Conservation (phyloP, 176 grass and related monocot species). For the Cocos nucifera region DNA sequence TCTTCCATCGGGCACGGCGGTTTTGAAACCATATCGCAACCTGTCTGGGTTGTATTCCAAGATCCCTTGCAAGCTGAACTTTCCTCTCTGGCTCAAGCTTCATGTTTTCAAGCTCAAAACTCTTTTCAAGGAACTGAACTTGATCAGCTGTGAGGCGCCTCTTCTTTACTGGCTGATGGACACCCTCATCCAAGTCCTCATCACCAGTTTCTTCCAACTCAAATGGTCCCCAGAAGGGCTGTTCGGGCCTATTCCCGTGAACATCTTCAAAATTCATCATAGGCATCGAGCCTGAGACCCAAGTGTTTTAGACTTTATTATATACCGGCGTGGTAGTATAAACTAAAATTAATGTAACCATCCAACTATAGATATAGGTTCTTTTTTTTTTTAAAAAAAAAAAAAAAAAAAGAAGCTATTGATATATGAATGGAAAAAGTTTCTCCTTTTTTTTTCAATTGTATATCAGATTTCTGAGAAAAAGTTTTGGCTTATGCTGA, state of each 20-base stretch:
- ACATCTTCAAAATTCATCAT: slow-evolving; percentile 4
- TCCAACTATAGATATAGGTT: no score
- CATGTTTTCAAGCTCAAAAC: slow-evolving; percentile 1
- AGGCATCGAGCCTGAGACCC: background rate
- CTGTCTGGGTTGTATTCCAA: slow-evolving; percentile 3
- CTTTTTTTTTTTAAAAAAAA: no score
- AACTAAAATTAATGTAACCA: no score
- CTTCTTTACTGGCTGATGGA: background rate
- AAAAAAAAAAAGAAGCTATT: no score
- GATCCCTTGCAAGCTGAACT: slow-evolving; percentile 4
- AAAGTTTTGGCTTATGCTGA: no score
- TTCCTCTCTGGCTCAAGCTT: background rate
- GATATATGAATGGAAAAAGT: no score
- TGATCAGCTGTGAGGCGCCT: slow-evolving; percentile 1
- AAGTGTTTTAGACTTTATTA: background rate
- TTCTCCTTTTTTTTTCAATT: no score
- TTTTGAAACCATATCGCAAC: slow-evolving; percentile 10
- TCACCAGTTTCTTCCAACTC: background rate
- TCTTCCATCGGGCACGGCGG: slow-evolving; percentile 5
- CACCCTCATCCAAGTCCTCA: slow-evolving; percentile 1
- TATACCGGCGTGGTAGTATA: no score
- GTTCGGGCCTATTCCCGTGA: background rate
- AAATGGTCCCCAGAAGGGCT: background rate
- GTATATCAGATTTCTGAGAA: no score
- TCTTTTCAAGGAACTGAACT: slow-evolving; percentile 2